Base-by-base conservation (phyloP, 306 rosid species). In the Citrullus colocynthis region DNA sequence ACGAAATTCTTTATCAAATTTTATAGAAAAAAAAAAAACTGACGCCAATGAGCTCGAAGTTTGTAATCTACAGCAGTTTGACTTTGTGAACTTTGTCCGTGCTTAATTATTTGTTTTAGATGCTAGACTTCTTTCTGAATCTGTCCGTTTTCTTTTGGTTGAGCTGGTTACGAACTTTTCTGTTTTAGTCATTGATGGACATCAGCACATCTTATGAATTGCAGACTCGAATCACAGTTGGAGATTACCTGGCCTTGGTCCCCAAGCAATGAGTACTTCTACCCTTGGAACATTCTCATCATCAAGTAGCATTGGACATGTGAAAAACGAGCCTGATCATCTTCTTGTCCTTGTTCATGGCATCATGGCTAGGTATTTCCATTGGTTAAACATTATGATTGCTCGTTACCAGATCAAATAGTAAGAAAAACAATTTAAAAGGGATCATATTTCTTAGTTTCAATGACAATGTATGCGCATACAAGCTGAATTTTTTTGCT, bases 271-370 rank as follows among this genome's bases (percentile, higher is more conserved):
- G 98, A 85, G 84, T 83, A 80, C 83, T 66, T 69, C 85, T 30
- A 82, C 85, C 15, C 82, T 65, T 30, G 97, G 88, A 75, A 86
- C 82, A 62, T 76, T 85, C 28, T 71, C 80, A 20, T 75, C 88
- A 59, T 82, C 89, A 32, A 73, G 58, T 60, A 80, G 84, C 78
- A 78, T 80, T 78, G 73, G 81, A 44, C 83, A 69, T 82, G 81
- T 37, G 6, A 82, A 83, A 78, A 76, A 84, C 21, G 85, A 85
- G 62, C 93, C 97, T 4, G 97, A 92, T 81, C 97, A 95, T 86
- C 97, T 95, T 78, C 97, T 95, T 78, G 91, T 95, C 78, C 97
- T 95, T 83, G 97, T 95, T 83, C 98, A 95, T 78, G 98, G 98
- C 79, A 92, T 92, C 79, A 78, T 90, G 84, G 97, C 96, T n/a